A percentile compares a stretch with the other conserved stretches of the same genome.
Conservation (phyloP, 2,329 filamentous ascomycete genomes). For the Torrubiellomyces zombiae region DNA sequence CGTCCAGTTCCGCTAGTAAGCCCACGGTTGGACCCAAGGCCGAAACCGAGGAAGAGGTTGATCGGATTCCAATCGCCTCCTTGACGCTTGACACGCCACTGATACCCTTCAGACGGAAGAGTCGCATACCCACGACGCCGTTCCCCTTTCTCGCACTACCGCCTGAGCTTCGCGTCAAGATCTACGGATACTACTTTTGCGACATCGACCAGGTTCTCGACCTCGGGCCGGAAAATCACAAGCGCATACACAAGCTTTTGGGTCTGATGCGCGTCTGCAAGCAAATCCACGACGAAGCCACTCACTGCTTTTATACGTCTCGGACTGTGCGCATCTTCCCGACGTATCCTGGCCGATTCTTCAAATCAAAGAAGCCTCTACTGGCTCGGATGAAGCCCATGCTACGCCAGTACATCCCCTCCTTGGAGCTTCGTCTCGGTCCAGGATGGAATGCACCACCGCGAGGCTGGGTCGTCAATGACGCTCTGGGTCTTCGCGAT, state of each 20-base stretch:
- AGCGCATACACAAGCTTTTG: conserved; percentile 41
- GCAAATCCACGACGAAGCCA: conserved; percentile 45
- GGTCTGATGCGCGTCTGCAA: conserved; percentile 43
- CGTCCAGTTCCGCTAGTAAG: conserved; percentile 19
- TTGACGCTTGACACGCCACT: conserved; percentile 25
- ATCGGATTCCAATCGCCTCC: conserved; percentile 22
- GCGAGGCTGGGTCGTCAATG: conserved; percentile 50
- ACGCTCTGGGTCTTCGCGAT: conserved; percentile 44
- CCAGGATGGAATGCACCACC: conserved; percentile 59
- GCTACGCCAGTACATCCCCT: conserved; percentile 43
- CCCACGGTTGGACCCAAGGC: conserved; percentile 20
- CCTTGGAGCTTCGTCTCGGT: conserved; percentile 53
- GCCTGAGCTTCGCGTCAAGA: conserved; percentile 49
- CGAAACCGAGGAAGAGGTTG: conserved; percentile 24
- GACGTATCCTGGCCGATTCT: conserved; percentile 44
- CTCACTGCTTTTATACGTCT: conserved; percentile 47
- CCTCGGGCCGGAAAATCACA: conserved; percentile 49
- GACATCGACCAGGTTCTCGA: conserved; percentile 40
- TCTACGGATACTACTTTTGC: conserved; percentile 49
- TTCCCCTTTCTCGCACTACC: conserved; percentile 55
- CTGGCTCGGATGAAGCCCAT: conserved; percentile 45
- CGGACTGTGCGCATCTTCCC: conserved; percentile 51
- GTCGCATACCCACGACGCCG: conserved; percentile 19
- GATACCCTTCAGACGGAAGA: conserved; percentile 15
- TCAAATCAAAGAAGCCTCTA: conserved; percentile 57